Percentiles rank a stretch among this genome's conserved stretches.
Conservation (phyloP, 2,329 filamentous ascomycete species). For the Colletotrichum paranaense region DNA sequence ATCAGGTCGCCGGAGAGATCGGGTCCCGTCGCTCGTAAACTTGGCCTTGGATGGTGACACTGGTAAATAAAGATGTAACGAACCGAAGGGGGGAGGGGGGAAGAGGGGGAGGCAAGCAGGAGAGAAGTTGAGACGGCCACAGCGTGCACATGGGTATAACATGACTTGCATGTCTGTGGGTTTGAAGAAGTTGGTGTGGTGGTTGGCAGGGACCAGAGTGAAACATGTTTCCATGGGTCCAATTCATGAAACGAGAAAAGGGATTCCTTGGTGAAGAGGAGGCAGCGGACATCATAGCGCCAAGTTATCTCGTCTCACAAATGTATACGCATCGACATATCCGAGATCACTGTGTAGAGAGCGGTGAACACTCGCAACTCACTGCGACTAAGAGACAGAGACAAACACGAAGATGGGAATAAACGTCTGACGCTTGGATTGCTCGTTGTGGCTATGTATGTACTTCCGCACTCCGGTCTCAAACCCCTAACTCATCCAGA, state of each 20-base stretch:
- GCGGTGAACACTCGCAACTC: background rate
- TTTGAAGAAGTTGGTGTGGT: background rate
- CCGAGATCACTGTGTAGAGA: background rate
- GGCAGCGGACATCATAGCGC: slow-evolving; percentile 9
- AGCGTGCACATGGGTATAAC: background rate
- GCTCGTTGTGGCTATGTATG: slow-evolving; percentile 20
- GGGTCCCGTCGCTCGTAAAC: background rate
- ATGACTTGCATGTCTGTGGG: slow-evolving; percentile 4
- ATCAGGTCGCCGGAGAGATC: slow-evolving; percentile 1
- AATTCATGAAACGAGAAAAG: slow-evolving; percentile 23
- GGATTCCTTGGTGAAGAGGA: background rate
- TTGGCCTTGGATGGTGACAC: background rate
- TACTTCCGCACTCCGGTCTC: slow-evolving; percentile 13
- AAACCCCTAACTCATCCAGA: background rate
- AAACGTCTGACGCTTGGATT: slow-evolving; percentile 16
- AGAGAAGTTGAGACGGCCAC: slow-evolving; percentile 5
- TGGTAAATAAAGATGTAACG: too few species aligned
- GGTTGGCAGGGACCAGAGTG: slow-evolving; percentile 6
- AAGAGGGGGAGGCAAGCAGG: background rate
- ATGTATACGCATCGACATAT: background rate
- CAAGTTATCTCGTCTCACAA: slow-evolving; percentile 8
- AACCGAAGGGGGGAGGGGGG: too few species aligned
- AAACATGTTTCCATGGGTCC: slow-evolving; percentile 29
- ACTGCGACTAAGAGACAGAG: background rate
- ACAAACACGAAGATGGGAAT: background rate